Percentiles rank a stretch among this genome's conserved stretches.
Evolutionary conservation across 2,329 filamentous ascomycete species (phyloP).

Genomic region (Aspergillus unguis): DNA sequence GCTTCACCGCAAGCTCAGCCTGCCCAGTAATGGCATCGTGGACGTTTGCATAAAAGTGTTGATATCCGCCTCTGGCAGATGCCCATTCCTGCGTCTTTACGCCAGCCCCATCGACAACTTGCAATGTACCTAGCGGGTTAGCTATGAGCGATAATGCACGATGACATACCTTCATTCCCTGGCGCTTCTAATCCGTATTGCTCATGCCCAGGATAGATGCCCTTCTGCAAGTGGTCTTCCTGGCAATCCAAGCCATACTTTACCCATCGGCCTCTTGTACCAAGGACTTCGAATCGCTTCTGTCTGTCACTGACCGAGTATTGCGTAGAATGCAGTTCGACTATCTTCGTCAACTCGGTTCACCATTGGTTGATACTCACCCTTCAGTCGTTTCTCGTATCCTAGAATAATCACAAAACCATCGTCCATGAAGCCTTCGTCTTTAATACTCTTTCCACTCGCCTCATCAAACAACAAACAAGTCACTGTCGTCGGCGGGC

Average conservation of each 20-base stretch:
- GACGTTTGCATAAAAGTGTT: background rate
- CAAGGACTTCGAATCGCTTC: background rate
- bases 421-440: background rate
- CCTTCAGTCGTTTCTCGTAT: background rate
- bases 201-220: background rate
- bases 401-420: background rate
- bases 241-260: background rate
- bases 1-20: background rate
- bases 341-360: background rate
- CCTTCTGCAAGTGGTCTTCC: background rate
- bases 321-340: background rate
- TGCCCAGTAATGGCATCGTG: background rate
- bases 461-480: background rate
- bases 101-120: background rate
- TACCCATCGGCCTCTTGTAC: background rate
- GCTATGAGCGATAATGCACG: background rate
- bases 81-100: background rate
- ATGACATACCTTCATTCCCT: background rate
- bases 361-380: background rate
- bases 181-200: background rate
- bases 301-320: background rate
- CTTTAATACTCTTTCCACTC: background rate
- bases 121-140: background rate
- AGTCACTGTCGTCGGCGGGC: background rate
- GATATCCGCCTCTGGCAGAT: background rate